A percentile compares a stretch with the other conserved stretches of the same genome.
Evolutionary conservation across 2,329 filamentous ascomycete species (phyloP).

Genomic region (Colletotrichum noveboracense): DNA sequence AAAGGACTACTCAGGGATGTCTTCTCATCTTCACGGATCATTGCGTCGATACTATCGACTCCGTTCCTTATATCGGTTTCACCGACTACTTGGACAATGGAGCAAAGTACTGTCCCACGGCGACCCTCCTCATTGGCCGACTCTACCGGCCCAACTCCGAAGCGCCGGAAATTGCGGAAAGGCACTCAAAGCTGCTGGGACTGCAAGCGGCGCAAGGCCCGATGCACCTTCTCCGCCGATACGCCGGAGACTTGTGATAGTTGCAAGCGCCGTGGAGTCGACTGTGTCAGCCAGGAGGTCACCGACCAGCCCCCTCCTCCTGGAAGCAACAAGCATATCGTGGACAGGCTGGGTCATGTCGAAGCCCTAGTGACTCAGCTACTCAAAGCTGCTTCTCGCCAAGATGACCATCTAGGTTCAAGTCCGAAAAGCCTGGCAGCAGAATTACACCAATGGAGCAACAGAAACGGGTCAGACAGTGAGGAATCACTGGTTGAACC

Average conservation of each 20-base stretch:
- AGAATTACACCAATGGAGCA: neutral
- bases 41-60: neutral
- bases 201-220: conserved; percentile 16
- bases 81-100: neutral
- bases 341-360: conserved; percentile 37
- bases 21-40: neutral
- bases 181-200: conserved; percentile 20
- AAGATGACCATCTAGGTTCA: neutral
- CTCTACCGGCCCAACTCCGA: neutral
- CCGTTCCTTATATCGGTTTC: neutral
- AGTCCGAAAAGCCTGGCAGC: neutral
- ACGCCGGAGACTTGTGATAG: neutral
- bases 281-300: conserved; percentile 48
- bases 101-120: neutral
- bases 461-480: neutral
- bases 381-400: neutral
- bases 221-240: neutral
- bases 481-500: neutral
- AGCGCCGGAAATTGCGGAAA: conserved; percentile 15
- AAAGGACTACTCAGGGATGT: neutral
- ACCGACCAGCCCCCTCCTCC: conserved; percentile 37
- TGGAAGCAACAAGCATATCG: conserved; percentile 28
- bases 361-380: conserved; percentile 39
- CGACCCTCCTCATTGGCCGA: neutral
- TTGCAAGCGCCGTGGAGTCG: conserved; percentile 47